A percentile compares a stretch with the other conserved stretches of the same genome.
These are phyloP conservation scores for Fusarium praegraminearum DNA, from an alignment of 2,329 filamentous ascomycete genomes.

Conservation along the genomic window DNA sequence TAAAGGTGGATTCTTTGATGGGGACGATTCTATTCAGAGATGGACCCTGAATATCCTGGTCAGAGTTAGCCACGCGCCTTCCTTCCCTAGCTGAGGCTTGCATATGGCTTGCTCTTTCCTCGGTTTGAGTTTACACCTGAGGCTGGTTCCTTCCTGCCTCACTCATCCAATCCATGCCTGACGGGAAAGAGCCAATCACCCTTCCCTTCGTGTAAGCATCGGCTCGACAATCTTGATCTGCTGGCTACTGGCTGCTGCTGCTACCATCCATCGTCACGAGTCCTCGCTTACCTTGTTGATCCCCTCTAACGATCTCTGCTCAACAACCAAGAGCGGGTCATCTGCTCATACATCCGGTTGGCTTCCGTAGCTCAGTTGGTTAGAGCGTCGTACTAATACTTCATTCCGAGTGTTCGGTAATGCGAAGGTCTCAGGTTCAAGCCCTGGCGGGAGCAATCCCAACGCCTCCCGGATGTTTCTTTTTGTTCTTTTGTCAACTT, in stretches of 20 bases:
- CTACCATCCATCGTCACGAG: too few relatives aligned
- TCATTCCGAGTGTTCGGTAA: slow-evolving; percentile 25
- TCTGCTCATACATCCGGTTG: slow-evolving; percentile 25
- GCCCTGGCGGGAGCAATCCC: slow-evolving; percentile 33
- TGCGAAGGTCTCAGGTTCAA: slow-evolving; percentile 35
- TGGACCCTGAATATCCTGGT: slow-evolving; percentile 37
- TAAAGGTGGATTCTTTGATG: slow-evolving; percentile 11
- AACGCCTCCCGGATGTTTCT: slow-evolving; percentile 21
- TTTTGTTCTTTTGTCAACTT: slow-evolving; percentile 20
- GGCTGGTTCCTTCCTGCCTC: background rate
- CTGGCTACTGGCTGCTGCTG: too few relatives aligned
- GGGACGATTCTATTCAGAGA: slow-evolving; percentile 1
- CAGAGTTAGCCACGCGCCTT: slow-evolving; percentile 9
- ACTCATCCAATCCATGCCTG: background rate
- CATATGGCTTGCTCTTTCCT: background rate
- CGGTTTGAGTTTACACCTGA: background rate
- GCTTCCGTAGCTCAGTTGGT: slow-evolving; percentile 45
- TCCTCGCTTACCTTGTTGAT: slow-evolving; percentile 5
- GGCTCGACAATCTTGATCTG: background rate
- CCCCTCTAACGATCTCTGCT: background rate
- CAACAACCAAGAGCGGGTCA: slow-evolving; percentile 33
- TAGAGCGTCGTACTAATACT: slow-evolving; percentile 35
- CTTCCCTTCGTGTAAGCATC: background rate
- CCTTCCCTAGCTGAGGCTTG: slow-evolving; percentile 7
- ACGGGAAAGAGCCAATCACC: background rate